These are phyloP conservation scores for Xylariaceae sp. DNA, from an alignment of 2,329 filamentous ascomycete genomes.

Conservation along the genomic window DNA sequence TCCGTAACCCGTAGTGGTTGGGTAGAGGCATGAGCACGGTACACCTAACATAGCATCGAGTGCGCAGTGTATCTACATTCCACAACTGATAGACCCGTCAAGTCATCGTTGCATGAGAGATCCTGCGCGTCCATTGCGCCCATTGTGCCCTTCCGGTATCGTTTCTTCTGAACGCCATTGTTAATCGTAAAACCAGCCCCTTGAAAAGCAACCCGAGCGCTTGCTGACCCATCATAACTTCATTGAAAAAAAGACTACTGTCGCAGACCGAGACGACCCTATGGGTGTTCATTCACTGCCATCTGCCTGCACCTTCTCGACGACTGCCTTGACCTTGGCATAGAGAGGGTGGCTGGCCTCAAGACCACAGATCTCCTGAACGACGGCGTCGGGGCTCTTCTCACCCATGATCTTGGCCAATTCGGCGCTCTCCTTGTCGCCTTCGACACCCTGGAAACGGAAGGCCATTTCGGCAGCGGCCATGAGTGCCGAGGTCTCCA, in stretches of 20 bases:
- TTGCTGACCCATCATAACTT: slow-evolving; percentile 29
- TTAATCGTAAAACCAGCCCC: slow-evolving; percentile 22
- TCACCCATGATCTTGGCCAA: slow-evolving; percentile 80
- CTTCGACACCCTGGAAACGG: slow-evolving; percentile 90
- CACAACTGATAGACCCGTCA: background rate
- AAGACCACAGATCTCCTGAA: slow-evolving; percentile 76
- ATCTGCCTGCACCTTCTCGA: slow-evolving; percentile 76
- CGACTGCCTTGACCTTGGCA: slow-evolving; percentile 66
- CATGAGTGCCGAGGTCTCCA: slow-evolving; percentile 68
- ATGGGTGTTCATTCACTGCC: slow-evolving; percentile 39
- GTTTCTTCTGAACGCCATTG: slow-evolving; percentile 27
- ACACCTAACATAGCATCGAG: slow-evolving; percentile 3
- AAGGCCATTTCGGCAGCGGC: slow-evolving; percentile 86
- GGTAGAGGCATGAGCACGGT: slow-evolving; percentile 4
- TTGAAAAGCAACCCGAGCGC: slow-evolving; percentile 17
- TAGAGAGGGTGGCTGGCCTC: slow-evolving; percentile 73
- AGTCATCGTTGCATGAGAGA: slow-evolving; percentile 1
- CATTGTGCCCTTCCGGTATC: slow-evolving; percentile 23
- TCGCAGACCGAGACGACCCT: slow-evolving; percentile 3
- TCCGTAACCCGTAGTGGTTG: slow-evolving; percentile 3
- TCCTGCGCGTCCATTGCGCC: slow-evolving; percentile 18
- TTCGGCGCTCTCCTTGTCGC: slow-evolving; percentile 82
- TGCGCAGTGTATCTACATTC: slow-evolving; percentile 12
- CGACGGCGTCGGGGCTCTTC: slow-evolving; percentile 66
- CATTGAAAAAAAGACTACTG: slow-evolving; percentile 22